Conservation (phyloP, 306 rosid genomes). For the Pueraria montana region DNA sequence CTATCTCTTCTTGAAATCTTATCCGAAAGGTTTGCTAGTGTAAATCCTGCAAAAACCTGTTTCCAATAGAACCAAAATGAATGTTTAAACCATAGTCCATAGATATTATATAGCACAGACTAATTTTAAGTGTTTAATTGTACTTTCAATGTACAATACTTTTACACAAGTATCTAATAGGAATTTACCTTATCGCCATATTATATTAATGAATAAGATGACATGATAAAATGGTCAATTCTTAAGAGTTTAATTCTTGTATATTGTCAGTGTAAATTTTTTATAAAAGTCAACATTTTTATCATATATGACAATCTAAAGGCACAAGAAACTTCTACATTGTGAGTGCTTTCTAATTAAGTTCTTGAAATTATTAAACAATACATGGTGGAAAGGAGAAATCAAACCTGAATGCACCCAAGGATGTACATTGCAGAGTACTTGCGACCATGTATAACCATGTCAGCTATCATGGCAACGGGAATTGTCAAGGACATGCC, state of each 20-base stretch:
- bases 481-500: conserved; percentile 88
- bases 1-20: conserved; percentile 52
- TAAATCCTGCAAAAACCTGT: conserved; percentile 83
- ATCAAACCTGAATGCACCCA: conserved; percentile 75
- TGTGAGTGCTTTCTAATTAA: background rate
- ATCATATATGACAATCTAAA: too few species aligned
- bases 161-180: background rate
- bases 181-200: background rate
- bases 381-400: background rate
- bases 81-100: background rate
- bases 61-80: conserved; percentile 30
- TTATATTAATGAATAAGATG: background rate
- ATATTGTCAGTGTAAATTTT: background rate
- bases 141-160: background rate
- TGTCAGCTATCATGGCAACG: conserved; percentile 82
- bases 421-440: conserved; percentile 68
- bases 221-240: background rate
- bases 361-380: background rate
- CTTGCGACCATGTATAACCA: conserved; percentile 70
- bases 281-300: background rate
- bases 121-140: background rate
- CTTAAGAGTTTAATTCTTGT: background rate
- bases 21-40: conserved; percentile 69
- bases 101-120: background rate
- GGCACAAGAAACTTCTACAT: too few species aligned